Conservation (phyloP, 139 green algal species). For the Eudorina sp. region DNA sequence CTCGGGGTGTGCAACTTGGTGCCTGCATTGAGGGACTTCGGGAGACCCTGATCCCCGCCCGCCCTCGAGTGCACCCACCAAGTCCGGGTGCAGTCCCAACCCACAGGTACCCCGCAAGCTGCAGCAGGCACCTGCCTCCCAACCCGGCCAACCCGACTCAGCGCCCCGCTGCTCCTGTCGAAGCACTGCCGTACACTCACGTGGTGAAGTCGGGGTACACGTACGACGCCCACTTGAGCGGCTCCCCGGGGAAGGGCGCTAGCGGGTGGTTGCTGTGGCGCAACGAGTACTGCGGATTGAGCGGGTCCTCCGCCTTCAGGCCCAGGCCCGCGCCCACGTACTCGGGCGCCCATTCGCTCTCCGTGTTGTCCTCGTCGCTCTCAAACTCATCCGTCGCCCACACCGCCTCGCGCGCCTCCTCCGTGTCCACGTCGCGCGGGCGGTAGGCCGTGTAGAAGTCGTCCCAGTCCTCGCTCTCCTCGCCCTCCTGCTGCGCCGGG, state of each 20-base stretch:
- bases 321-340: slow-evolving; percentile 74
- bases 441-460: slow-evolving; percentile 71
- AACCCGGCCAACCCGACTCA: no score
- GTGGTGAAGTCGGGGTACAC: slow-evolving; percentile 94
- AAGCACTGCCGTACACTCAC: no score
- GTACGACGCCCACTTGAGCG: slow-evolving; percentile 88
- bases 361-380: slow-evolving; percentile 76
- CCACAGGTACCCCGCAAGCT: no score
- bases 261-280: slow-evolving; percentile 83
- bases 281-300: slow-evolving; percentile 83
- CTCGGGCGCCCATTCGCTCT: slow-evolving; percentile 74
- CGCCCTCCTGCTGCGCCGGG: slow-evolving; percentile 51
- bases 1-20: no score
- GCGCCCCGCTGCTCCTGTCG: no score
- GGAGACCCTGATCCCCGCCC: no score
- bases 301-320: slow-evolving; percentile 68
- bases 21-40: no score
- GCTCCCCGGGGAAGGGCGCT: slow-evolving; percentile 88
- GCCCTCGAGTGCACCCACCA: no score
- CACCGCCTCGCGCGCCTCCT: slow-evolving; percentile 70
- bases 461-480: slow-evolving; percentile 65
- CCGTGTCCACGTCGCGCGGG: slow-evolving; percentile 63
- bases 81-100: no score
- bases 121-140: no score
- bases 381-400: slow-evolving; percentile 79